These are phyloP conservation scores for Hanseniaspora uvarum DNA, from an alignment of 1,139 yeast genomes.

Conservation along the genomic window DNA sequence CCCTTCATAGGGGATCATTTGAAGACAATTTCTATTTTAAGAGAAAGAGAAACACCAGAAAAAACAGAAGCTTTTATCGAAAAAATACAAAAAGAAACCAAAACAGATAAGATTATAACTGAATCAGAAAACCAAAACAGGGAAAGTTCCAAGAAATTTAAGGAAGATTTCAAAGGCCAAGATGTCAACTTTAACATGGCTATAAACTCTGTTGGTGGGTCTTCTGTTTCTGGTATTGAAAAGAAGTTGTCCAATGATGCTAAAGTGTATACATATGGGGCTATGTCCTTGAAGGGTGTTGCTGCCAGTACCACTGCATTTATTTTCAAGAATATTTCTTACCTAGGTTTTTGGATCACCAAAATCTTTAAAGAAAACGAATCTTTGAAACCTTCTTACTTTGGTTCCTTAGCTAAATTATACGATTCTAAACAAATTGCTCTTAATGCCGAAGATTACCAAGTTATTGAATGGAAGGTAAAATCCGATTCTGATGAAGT, in stretches of 20 bases:
- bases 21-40: slow-evolving; percentile 76
- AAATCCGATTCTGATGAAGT: slow-evolving; percentile 39
- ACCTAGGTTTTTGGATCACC: slow-evolving; percentile 92
- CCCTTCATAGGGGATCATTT: slow-evolving; percentile 24
- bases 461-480: slow-evolving; percentile 42
- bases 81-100: slow-evolving; percentile 50
- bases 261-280: slow-evolving; percentile 84
- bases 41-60: slow-evolving; percentile 71
- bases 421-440: slow-evolving; percentile 51
- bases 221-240: slow-evolving; percentile 68
- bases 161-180: slow-evolving; percentile 54
- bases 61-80: slow-evolving; percentile 31
- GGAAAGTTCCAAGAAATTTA: slow-evolving; percentile 44
- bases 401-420: slow-evolving; percentile 52
- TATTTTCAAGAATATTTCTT: slow-evolving; percentile 77
- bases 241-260: slow-evolving; percentile 67
- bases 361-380: slow-evolving; percentile 59
- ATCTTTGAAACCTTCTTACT: slow-evolving; percentile 49
- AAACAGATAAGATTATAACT: slow-evolving; percentile 84
- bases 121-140: slow-evolving; percentile 70
- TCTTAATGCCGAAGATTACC: slow-evolving; percentile 43
- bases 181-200: slow-evolving; percentile 51
- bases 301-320: slow-evolving; percentile 76
- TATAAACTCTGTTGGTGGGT: slow-evolving; percentile 88
- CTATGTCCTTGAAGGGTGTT: slow-evolving; percentile 94